Evolutionary conservation across 2,329 filamentous ascomycete genomes (phyloP).

Genomic region (Coniochaeta hoffmannii): DNA sequence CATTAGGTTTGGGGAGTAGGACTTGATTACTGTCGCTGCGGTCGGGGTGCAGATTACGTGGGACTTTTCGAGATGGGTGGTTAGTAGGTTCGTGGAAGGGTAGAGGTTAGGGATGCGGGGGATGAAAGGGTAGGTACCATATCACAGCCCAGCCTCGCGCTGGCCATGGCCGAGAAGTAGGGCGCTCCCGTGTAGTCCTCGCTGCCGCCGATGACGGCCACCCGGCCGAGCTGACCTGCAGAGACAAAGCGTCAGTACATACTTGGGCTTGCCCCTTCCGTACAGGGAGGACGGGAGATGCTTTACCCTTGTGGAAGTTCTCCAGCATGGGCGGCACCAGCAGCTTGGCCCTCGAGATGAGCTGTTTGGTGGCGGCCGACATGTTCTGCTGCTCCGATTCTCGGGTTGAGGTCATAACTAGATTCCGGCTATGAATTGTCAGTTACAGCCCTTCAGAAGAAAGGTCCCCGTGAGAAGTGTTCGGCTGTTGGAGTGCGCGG

Average conservation of each 20-base stretch:
- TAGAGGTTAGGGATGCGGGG: neutral
- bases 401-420: neutral
- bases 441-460: neutral
- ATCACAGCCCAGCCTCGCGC: constrained; percentile 80
- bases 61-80: too few relatives aligned
- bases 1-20: constrained; percentile 97
- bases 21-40: constrained; percentile 86
- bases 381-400: constrained; percentile 32
- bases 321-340: constrained; percentile 94
- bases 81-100: neutral
- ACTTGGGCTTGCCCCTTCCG: neutral
- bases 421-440: constrained; percentile 6
- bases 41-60: constrained; percentile 94
- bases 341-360: constrained; percentile 74
- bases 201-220: constrained; percentile 91
- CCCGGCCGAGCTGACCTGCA: constrained; percentile 79
- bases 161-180: constrained; percentile 97
- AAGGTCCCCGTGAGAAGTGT: neutral
- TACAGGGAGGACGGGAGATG: constrained; percentile 2
- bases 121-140: constrained; percentile 50
- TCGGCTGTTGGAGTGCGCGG: neutral
- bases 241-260: neutral
- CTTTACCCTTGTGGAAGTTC: constrained; percentile 89
- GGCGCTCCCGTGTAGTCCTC: constrained; percentile 96
- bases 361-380: constrained; percentile 63